Percentiles rank a stretch among this genome's conserved stretches.
phyloP scores from a whole-genome alignment of 208 protist genomes.

The Jaenimonas drosophilae region DNA sequence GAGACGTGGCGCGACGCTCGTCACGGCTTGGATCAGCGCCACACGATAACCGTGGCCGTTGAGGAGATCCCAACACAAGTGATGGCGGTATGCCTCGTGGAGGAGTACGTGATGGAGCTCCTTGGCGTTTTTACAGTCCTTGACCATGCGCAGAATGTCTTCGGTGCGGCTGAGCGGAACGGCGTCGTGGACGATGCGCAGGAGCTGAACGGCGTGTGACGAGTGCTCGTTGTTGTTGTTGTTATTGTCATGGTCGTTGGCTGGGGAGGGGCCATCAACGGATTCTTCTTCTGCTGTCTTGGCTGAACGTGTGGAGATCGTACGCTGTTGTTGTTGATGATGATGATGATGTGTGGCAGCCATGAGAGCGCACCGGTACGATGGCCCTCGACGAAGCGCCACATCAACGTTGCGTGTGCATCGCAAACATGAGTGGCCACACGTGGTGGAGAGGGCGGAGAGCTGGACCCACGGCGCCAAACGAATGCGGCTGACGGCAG shows the following conservation, averaged over 20 bases:
- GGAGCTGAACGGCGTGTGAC: slow-evolving; percentile 14
- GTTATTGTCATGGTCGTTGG: no score
- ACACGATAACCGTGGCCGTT: slow-evolving; percentile 85
- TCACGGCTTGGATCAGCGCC: slow-evolving; percentile 56
- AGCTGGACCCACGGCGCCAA: not conserved
- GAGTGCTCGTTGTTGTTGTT: no score
- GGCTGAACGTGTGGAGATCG: no score
- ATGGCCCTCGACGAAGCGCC: no score
- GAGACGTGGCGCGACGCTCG: slow-evolving; percentile 32
- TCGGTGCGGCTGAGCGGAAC: slow-evolving; percentile 34
- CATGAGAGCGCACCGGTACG: no score
- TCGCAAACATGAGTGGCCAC: no score
- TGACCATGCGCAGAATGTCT: slow-evolving; percentile 47
- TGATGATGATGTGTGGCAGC: not conserved
- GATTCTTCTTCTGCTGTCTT: no score
- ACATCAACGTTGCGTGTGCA: no score
- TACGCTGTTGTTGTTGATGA: no score
- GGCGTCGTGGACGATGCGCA: slow-evolving; percentile 28
- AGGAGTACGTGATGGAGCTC: slow-evolving; percentile 72
- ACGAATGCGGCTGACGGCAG: not conserved
- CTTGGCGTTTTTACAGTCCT: slow-evolving; percentile 45
- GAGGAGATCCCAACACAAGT: slow-evolving; percentile 61
- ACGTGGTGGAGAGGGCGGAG: not conserved
- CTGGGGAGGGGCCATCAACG: no score
- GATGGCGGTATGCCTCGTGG: slow-evolving; percentile 55